Evolutionary conservation across 306 rosid genomes (phyloP), one percentile per base, ranked within the genome.

Genomic region (Pyrus bretschneideri): DNA sequence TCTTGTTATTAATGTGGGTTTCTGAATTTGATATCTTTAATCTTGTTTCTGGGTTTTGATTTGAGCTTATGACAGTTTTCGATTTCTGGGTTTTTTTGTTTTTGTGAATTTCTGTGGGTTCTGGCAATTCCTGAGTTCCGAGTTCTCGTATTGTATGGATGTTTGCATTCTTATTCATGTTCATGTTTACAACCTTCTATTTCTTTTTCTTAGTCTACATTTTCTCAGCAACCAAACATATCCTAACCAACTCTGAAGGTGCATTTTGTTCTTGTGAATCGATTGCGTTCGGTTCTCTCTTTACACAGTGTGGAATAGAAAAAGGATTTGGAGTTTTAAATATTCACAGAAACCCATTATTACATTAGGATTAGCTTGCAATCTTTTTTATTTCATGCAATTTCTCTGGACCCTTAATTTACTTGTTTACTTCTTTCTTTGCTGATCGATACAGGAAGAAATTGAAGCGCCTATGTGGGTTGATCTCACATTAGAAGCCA

Each of bases 391-490:
- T 52, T 42, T 42, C 44, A 30, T 71, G 21, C 73, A 13, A n/a
- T 38, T 72, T 22, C 44, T 72, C 22, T 63, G 68, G 68, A 21
- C 44, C 68, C 29, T 14, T 4, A 5, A 62, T 14, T 62, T 27
- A 62, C n/a, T 23, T 29, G 17, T 63, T 63, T 68, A 23, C 25
- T 58, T 77, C 67, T 72, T 30, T 74, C 67, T n/a, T 75, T 74
- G 79, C 14, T 78, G 78, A 68, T 60, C 82, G 81, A 46, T 74
- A 23, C 87, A 89, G 93, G 92, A 91, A 71, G 88, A 89, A 42
- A 85, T 89, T 77, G 97, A 93, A 72, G 96, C 98, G 60, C 98
- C 96, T 49, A 80, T 87, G 96, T 93, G 98, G 97, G 84, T 75
- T 55, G 93, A 93, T 89, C 90, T 93, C 78, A 71, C 81, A 69